Evolutionary conservation across 1,139 yeast species (phyloP), one percentile per base, ranked within the genome.

Genomic region (Entelexis sorbosivorans): DNA sequence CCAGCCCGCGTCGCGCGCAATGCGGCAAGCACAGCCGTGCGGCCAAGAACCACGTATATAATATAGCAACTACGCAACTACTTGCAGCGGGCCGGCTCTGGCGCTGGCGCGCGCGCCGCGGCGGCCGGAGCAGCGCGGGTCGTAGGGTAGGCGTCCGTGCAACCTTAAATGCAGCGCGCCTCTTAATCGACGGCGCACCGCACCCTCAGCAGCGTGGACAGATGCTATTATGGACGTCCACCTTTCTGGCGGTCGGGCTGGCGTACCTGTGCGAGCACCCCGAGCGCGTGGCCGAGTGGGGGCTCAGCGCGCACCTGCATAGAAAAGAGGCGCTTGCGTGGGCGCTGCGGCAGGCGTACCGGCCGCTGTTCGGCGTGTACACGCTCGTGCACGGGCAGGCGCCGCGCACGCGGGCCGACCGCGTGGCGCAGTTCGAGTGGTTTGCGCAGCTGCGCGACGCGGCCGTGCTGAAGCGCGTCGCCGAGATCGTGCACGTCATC

Each of bases 201-300:
- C 40, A 36, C 34, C 16, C 17, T 38, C 13, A 19, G 33, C 43
- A 38, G 42, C 16, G 20, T 39, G 33, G 33, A 10, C 19, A 10
- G 8, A 48, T 50, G 53, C 20, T 47, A 17, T n/a, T 36, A 32
- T 36, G 43, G 43, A 44, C 28, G n/a, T 39, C 50, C 11, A 26
- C 50, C 3, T 32, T 40, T 2, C 35, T 39, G 5, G 46, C 38
- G 9, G 35, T 51, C 14, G 44, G 31, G 11, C 10, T 44, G 8
- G 48, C 50, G 11, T 47, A 32, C 32, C 20, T 47, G 20, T 40
- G 44, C 32, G 50, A 44, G 35, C 43, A 44, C 35, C 56, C 55
- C 5, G 38, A 19, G 26, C 22, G 22, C 9, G 14, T 54, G 11
- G 57, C 54, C 9, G 20, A 22, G 5, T 36, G 32, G 28, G 56